These are phyloP conservation scores for Viola pubescens DNA, from an alignment of 441 rosid species.

Conservation along the genomic window DNA sequence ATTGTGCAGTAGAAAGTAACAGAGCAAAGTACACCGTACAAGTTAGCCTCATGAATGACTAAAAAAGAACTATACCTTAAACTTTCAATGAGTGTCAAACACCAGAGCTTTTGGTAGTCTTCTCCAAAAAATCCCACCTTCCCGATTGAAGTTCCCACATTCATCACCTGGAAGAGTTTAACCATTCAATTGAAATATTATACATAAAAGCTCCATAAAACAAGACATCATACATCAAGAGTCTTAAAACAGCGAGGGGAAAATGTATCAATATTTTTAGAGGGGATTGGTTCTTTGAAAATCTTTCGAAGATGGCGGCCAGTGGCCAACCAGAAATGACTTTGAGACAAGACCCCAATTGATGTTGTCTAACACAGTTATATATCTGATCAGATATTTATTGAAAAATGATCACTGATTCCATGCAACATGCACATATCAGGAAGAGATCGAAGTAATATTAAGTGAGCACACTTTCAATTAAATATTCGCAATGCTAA, in stretches of 20 bases:
- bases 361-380: too few relatives aligned
- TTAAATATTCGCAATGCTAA: too few relatives aligned
- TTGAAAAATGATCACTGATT: too few relatives aligned
- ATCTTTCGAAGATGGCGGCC: too few relatives aligned
- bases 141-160: conserved; percentile 81
- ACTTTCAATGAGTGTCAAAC: conserved; percentile 89
- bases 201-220: background rate
- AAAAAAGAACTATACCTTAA: conserved; percentile 45
- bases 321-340: too few relatives aligned
- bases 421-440: too few relatives aligned
- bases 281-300: too few relatives aligned
- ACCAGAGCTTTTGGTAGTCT: conserved; percentile 63
- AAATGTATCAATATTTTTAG: background rate
- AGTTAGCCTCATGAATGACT: background rate
- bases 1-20: too few relatives aligned
- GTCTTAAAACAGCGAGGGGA: background rate
- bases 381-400: too few relatives aligned
- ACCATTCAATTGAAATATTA: conserved; percentile 1
- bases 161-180: conserved; percentile 56
- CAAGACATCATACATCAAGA: background rate
- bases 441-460: too few relatives aligned
- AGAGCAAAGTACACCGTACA: background rate
- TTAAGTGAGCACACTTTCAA: too few relatives aligned
- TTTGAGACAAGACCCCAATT: too few relatives aligned
- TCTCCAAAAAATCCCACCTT: conserved; percentile 81